Conservation (phyloP, 2,329 filamentous ascomycete species). For the Zasmidium cellare region DNA sequence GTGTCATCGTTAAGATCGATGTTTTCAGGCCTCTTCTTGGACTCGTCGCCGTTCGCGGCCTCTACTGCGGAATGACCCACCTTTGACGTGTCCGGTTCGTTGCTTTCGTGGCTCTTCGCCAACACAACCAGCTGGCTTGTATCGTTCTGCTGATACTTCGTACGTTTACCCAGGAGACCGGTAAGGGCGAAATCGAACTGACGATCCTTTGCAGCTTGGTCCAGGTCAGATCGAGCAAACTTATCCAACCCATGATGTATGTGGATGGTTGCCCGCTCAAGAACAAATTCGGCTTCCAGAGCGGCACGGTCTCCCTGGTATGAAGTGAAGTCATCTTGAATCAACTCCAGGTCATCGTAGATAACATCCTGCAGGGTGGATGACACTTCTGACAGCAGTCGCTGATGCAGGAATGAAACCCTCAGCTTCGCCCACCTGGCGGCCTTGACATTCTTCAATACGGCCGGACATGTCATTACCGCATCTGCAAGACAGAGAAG, state of each 20-base stretch:
- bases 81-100: background rate
- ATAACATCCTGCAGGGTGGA: conserved; percentile 61
- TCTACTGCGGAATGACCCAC: background rate
- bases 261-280: conserved; percentile 81
- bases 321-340: conserved; percentile 48
- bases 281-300: conserved; percentile 68
- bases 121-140: conserved; percentile 89
- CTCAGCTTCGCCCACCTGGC: conserved; percentile 68
- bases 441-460: conserved; percentile 46
- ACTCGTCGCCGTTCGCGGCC: background rate
- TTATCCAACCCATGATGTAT: conserved; percentile 80
- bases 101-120: conserved; percentile 67
- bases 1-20: conserved; percentile 90
- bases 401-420: conserved; percentile 71
- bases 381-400: conserved; percentile 64
- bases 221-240: conserved; percentile 70
- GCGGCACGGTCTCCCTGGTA: conserved; percentile 4
- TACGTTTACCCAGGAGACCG: conserved; percentile 82
- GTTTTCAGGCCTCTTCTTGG: conserved; percentile 47
- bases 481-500: conserved; percentile 75
- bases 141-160: conserved; percentile 75
- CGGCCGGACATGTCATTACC: conserved; percentile 51
- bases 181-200: conserved; percentile 80
- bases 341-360: conserved; percentile 58
- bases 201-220: conserved; percentile 65